Base-by-base conservation (phyloP, 352 stramenopile genomes). In the Pythium pyrilobum region DNA sequence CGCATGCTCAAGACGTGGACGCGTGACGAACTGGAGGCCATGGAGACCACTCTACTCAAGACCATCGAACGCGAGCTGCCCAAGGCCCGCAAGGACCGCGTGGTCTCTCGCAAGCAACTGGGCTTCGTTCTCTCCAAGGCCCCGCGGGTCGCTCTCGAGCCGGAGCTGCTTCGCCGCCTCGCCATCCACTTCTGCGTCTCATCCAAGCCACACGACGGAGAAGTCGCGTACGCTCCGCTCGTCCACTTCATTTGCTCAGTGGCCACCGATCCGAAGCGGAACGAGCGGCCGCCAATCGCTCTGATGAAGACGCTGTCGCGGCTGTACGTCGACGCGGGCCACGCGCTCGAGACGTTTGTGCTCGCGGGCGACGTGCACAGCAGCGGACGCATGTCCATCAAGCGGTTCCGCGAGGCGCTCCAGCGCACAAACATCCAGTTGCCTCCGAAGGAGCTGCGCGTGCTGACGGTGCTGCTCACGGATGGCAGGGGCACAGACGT, bases 71-170 rank as follows among this genome's bases (percentile, higher is more conserved):
- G 13, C 6, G 69, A 83, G 24, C 29, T 69, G 15, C 62, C 66
- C 9, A 48, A 70, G 8, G 70, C 66, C 18, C 53, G 52, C 43
- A 73, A 63, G 5, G 42, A 57, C 11, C 48, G 36, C 13, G 18
- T 66, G 3, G 41, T 85, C 34, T 66, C 71, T 1, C 69, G 56
- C 27, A 88, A 86, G 27, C 77, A 86, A 36, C 36, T 88, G 3
- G 54, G 62, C 4, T 88, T 81, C 52, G 68, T 82, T 21, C 42
- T 85, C 0, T 76, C 71, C 2, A 74, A 86, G 51, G 55, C 56
- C 4, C 61, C 71, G 3, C 62, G 62, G 4, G 50, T 88, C 23
- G 74, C 71, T 5, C 52, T 88, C 11, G 61, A 69, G 27, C 69
- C 73, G 15, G 13, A 53, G 2, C 18, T 85, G 20, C 48, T 88